A percentile compares a stretch with the other conserved stretches of the same genome.
These are phyloP conservation scores for Porpolomopsis calyptriformis DNA, from an alignment of 768 basidiomycete species.

Conservation along the genomic window DNA sequence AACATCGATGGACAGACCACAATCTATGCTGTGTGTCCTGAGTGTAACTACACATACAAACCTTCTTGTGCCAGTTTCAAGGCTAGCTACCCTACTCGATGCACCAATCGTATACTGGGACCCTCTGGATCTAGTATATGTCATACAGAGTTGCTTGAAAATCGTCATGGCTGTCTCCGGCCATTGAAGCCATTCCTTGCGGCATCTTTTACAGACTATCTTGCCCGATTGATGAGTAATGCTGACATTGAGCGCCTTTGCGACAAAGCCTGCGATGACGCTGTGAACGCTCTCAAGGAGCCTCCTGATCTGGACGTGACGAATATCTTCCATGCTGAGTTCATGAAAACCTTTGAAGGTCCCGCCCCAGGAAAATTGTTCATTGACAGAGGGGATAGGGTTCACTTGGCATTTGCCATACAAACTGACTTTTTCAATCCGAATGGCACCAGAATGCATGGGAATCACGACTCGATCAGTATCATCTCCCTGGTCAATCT, in stretches of 20 bases:
- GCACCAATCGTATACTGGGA: slow-evolving; percentile 5
- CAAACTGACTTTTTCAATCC: slow-evolving; percentile 23
- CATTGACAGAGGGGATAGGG: slow-evolving; percentile 14
- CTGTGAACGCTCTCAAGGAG: slow-evolving; percentile 8
- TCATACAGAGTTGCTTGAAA: not conserved
- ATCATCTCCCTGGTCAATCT: slow-evolving; percentile 21
- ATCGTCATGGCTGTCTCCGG: too few relatives aligned
- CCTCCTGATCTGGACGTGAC: slow-evolving; percentile 8
- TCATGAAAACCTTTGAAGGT: slow-evolving; percentile 20
- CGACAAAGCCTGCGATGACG: slow-evolving; percentile 13
- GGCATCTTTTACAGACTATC: slow-evolving; percentile 15
- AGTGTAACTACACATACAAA: slow-evolving; percentile 8
- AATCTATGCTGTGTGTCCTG: slow-evolving; percentile 6
- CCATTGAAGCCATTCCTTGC: slow-evolving; percentile 14
- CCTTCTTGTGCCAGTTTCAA: not conserved
- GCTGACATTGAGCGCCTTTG: slow-evolving; percentile 11
- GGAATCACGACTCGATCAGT: slow-evolving; percentile 16
- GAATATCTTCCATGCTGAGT: too few relatives aligned
- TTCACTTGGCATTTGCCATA: slow-evolving; percentile 15
- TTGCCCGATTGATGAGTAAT: slow-evolving; percentile 12
- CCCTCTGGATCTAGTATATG: not conserved
- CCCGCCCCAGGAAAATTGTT: slow-evolving; percentile 13
- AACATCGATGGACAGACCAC: slow-evolving; percentile 1
- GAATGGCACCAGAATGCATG: slow-evolving; percentile 14
- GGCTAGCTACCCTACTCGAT: slow-evolving; percentile 4